Evolutionary conservation across 2,329 filamentous ascomycete species (phyloP).

Genomic region (Coniosporium tulheliwenetii): DNA sequence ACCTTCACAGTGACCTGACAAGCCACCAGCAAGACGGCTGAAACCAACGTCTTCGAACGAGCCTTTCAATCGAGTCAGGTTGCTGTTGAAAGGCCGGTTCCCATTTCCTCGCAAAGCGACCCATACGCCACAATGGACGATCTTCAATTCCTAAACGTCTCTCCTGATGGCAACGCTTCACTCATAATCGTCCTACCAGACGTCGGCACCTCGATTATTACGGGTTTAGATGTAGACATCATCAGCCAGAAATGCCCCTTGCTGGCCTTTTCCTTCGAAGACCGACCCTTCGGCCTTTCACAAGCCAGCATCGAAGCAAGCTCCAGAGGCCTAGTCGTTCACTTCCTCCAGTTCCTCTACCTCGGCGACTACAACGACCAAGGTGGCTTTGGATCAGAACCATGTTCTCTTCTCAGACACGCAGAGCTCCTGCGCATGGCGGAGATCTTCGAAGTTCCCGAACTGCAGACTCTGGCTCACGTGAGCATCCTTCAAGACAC

Average conservation of each 20-base stretch:
- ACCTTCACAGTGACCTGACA: no score
- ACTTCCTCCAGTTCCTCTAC: conserved; percentile 27
- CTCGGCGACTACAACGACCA: conserved; percentile 19
- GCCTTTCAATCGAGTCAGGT: no score
- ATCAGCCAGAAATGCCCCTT: conserved; percentile 22
- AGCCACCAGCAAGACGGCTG: no score
- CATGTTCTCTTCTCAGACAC: conserved; percentile 21
- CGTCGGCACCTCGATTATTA: conserved; percentile 16
- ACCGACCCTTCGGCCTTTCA: conserved; percentile 11
- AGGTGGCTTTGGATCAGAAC: conserved; percentile 7
- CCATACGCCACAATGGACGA: background rate
- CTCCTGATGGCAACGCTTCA: conserved; percentile 10
- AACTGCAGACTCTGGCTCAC: conserved; percentile 22
- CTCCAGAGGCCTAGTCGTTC: conserved; percentile 15
- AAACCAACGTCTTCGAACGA: no score
- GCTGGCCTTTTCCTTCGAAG: conserved; percentile 24
- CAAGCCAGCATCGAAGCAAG: conserved; percentile 22
- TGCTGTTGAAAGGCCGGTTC: no score
- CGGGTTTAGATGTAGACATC: conserved; percentile 14
- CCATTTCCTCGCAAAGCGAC: background rate
- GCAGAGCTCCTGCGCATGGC: conserved; percentile 24
- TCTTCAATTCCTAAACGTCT: conserved; percentile 2
- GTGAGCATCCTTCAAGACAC: conserved; percentile 22
- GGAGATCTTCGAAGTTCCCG: conserved; percentile 21
- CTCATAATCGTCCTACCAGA: conserved; percentile 16